These are phyloP conservation scores for Fomitopsis serialis DNA, from an alignment of 768 basidiomycete genomes.

Conservation along the genomic window DNA sequence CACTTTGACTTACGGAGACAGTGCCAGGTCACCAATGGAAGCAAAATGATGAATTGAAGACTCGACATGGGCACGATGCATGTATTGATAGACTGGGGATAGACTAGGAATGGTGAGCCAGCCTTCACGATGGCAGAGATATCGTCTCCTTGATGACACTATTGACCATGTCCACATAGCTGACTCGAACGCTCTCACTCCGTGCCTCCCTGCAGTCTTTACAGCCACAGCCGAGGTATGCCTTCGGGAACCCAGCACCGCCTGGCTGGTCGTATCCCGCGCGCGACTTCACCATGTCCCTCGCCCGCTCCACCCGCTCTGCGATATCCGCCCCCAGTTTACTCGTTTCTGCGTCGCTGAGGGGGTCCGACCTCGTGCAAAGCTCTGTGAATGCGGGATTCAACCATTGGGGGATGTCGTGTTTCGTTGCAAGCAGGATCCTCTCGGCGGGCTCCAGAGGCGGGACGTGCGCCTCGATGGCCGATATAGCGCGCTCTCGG, in stretches of 20 bases:
- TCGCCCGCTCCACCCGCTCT: neutral
- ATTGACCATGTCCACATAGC: neutral
- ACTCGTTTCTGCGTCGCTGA: conserved; percentile 29
- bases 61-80: too few species aligned
- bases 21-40: too few species aligned
- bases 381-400: conserved; percentile 32
- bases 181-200: neutral
- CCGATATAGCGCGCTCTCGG: conserved; percentile 28
- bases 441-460: conserved; percentile 27
- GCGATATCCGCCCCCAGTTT: conserved; percentile 21
- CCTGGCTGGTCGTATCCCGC: neutral
- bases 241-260: neutral
- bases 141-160: neutral
- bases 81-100: too few species aligned
- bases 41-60: too few species aligned
- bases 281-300: neutral
- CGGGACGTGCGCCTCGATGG: conserved; percentile 11
- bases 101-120: too few species aligned
- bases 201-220: neutral
- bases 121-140: too few species aligned
- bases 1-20: too few species aligned
- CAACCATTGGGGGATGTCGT: conserved; percentile 35
- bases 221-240: neutral
- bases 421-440: conserved; percentile 34
- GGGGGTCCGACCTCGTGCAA: conserved; percentile 27